Evolutionary conservation across 805 yeast genomes (phyloP), one percentile per base, ranked within the genome.

Genomic region (Kregervanrija pseudodelftensis): DNA sequence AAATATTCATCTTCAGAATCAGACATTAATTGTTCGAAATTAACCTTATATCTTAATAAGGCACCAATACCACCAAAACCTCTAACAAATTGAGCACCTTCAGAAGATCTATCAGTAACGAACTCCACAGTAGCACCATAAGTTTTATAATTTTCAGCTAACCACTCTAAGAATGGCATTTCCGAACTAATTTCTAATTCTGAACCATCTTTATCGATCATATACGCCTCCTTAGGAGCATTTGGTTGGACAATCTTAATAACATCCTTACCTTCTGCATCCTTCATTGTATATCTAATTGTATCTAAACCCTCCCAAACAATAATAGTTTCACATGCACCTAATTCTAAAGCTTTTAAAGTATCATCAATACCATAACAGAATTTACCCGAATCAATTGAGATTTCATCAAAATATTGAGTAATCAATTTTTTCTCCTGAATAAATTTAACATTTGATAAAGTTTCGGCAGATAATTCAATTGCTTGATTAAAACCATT

Each of bases 11-110:
- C 89, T 61, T 90, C 97, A 48, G 81, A 74, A 45, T 87, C 97
- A 43, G 88, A 95, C 43, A 73, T 85, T 63, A 93, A 77, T 73
- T 89, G 97, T 66, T 93, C 99, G 60, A 93, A 93, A 72, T 93
- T 93, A 57, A 93, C 93, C 69, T 89, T 89, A 70, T 93, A 93
- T 72, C 99, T 88, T 65, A 93, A 73, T 57, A 93, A 65, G 47
- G 96, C 97, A 66, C 99, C 99, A 54, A 93, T 79, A 71, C 99
- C 99, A 84, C 99, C 99, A 63, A 93, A 93, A 48, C 99, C 99
- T 58, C 81, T 83, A 48, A 85, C 95, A 68, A 93, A 93, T 73
- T 93, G 99, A 39, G 98, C 95, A 74, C 99, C 99, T 70, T 93
- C 99, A 37, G 95, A 83, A 16, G 96, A 85, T 70, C 88, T 82